Evolutionary conservation across 345 rosid genomes (phyloP), one percentile per base, ranked within the genome.

Genomic region (Murraya koenigii): DNA sequence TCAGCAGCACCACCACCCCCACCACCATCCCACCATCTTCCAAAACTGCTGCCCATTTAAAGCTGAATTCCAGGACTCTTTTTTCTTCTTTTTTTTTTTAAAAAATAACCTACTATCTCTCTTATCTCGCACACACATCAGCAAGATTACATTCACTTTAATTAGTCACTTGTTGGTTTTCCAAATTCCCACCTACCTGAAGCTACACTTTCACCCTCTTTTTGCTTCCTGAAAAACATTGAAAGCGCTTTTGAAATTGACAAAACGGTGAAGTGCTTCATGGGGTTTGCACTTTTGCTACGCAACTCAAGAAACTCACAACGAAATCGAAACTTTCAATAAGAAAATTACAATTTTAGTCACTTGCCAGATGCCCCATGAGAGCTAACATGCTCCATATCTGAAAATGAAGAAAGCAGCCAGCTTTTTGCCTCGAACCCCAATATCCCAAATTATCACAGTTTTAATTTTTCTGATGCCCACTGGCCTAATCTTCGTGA

Each of bases 61-160:
- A 75, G 87, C 86, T 41, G 75, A 74, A 70, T 78, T 80, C 60
- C 60, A 74, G 83, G 85, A 61, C 83, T 71, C 64, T 44, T 61
- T 39, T 49, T n/a, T 63, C 14, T 15, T 49, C 1, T 52, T 52
- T 39, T 39, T 38, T 38, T 5, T 49, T 15, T 17, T n/a, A n/a
- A 38, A 17, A 15, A 28, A 65, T 23, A 20, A 23, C 69, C 17
- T 54, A 2, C 47, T 70, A 23, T 28, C 70, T 59, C 14, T 58
- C 56, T 44, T n/a, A 74, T 71, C 76, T 26, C 38, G 3, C 28
- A 5, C 36, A 9, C 23, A 44, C 41, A 44, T 7, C 56, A 59
- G 17, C 49, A n/a, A 5, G 22, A 15, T 15, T 49, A 2, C 32
- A 26, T 22, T 13, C 25, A 36, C 23, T 25, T n/a, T 60, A 56